Evolutionary conservation across 805 yeast species (phyloP), one percentile per base, ranked within the genome.

Genomic region (Wickerhamomyces canadensis): DNA sequence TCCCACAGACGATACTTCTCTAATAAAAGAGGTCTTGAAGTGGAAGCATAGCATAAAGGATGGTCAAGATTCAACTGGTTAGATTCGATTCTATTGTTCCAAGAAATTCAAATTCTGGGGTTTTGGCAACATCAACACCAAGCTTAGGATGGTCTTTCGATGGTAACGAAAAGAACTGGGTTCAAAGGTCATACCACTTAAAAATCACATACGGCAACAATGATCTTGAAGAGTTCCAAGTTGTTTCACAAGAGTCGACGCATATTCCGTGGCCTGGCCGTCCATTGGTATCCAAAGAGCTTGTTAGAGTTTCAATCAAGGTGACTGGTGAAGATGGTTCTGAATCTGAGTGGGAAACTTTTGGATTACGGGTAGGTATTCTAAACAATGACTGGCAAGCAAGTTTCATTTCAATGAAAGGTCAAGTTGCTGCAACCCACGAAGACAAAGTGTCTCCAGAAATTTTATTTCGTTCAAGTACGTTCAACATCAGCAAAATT

Each of bases 131-230:
- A 4, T 15, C 41, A 2, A 36, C 31, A 6, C 47, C 47, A 13
- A 17, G 30, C 3, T 15, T 42, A 5, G 36, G 35, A 15, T 45
- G 49, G 49, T 31, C 29, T 18, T 33, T 40, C 23, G 30, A 27
- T 8, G 48, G 46, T n/a, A 33, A 31, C 4, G 46, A 42, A 28
- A 36, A 30, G 22, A 26, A 34, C 27, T 45, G 49, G 49, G 16
- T 12, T 4, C 49, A 45, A 30, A 31, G 30, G 25, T 29, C 31
- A 2, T 40, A 30, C n/a, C 37, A 34, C 26, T 13, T 43, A 12
- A 25, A 25, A 24, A 27, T 40, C 31, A 19, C 11, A 5, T 36
- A 42, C 19, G 34, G 26, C 6, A 36, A 32, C 27, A 40, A 29
- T 5, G 2, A 9, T 9, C 19, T 12, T 5, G 34, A 36, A 25